A percentile compares a stretch with the other conserved stretches of the same genome.
These are phyloP conservation scores for Lodderomyces oxycetoniae DNA, from an alignment of 1,139 yeast species.

Conservation along the genomic window DNA sequence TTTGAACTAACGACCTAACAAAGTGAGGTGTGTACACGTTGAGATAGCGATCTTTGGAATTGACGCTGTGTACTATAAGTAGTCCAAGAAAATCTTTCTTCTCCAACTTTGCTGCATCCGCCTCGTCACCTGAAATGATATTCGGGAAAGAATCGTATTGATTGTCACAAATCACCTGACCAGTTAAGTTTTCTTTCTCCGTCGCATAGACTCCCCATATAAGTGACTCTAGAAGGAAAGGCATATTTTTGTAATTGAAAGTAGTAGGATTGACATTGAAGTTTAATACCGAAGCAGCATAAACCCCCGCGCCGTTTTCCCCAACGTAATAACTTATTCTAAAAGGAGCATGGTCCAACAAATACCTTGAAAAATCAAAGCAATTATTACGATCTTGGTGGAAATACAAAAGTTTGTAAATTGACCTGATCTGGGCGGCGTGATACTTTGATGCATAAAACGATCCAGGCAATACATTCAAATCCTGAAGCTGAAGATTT, in stretches of 20 bases:
- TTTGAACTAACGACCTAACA: constrained; percentile 6
- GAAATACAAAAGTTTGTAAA: constrained; percentile 49
- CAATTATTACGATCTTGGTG: constrained; percentile 30
- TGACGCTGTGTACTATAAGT: constrained; percentile 61
- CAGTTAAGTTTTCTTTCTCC: background rate
- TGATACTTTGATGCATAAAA: constrained; percentile 34
- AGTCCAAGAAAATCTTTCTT: constrained; percentile 31
- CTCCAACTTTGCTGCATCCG: background rate
- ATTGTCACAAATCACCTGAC: background rate
- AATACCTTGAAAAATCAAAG: constrained; percentile 48
- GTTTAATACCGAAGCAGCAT: constrained; percentile 35
- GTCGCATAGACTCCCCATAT: constrained; percentile 44
- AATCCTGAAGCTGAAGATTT: constrained; percentile 19
- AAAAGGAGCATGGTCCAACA: constrained; percentile 45
- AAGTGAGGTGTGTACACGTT: constrained; percentile 60
- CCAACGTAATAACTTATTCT: constrained; percentile 34
- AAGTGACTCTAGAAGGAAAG: constrained; percentile 48
- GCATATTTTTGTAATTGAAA: constrained; percentile 35
- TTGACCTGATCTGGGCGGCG: constrained; percentile 49
- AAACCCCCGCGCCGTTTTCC: constrained; percentile 25
- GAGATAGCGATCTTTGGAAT: constrained; percentile 32
- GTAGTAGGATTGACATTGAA: constrained; percentile 19
- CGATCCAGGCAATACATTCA: constrained; percentile 25
- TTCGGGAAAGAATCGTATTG: background rate
- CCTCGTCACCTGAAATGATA: background rate